These are phyloP conservation scores for Elaeagnus macrophylla DNA, from an alignment of 306 rosid species.

Conservation along the genomic window DNA sequence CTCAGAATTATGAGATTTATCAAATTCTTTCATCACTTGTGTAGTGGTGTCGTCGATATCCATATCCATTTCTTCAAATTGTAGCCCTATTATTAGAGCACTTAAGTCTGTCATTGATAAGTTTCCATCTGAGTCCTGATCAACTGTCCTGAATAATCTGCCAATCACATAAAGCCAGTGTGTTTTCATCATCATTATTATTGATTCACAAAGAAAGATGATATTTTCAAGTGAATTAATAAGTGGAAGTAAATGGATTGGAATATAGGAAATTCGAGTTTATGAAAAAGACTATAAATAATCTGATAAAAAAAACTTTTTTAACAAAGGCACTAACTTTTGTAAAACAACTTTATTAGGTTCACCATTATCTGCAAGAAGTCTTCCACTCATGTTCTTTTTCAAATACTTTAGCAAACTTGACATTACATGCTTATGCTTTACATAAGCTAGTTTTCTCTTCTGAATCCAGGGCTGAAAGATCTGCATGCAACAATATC, in stretches of 20 bases:
- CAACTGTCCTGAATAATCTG: conserved; percentile 34
- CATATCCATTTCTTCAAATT: conserved; percentile 23
- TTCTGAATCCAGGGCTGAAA: conserved; percentile 42
- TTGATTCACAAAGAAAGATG: too few relatives aligned
- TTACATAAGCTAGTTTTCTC: conserved; percentile 29
- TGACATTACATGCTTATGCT: conserved; percentile 35
- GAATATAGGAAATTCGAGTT: too few relatives aligned
- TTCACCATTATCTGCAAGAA: conserved; percentile 30
- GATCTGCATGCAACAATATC: conserved; percentile 8
- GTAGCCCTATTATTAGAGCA: conserved; percentile 29
- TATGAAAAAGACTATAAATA: too few relatives aligned
- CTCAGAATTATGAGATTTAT: conserved; percentile 6
- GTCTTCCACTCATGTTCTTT: conserved; percentile 15
- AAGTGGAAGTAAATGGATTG: too few relatives aligned
- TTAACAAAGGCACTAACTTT: conserved; percentile 15
- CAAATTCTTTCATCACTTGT: conserved; percentile 25
- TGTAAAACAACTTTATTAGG: conserved; percentile 26
- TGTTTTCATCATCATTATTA: background rate
- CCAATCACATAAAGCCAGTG: background rate
- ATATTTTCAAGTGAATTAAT: background rate
- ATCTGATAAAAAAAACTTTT: background rate
- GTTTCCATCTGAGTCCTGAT: conserved; percentile 21
- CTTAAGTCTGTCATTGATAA: conserved; percentile 24
- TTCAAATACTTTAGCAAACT: conserved; percentile 30
- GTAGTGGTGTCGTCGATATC: conserved; percentile 16